These are phyloP conservation scores for Fraxinus ornus DNA, from an alignment of 305 asterid species.

Conservation along the genomic window DNA sequence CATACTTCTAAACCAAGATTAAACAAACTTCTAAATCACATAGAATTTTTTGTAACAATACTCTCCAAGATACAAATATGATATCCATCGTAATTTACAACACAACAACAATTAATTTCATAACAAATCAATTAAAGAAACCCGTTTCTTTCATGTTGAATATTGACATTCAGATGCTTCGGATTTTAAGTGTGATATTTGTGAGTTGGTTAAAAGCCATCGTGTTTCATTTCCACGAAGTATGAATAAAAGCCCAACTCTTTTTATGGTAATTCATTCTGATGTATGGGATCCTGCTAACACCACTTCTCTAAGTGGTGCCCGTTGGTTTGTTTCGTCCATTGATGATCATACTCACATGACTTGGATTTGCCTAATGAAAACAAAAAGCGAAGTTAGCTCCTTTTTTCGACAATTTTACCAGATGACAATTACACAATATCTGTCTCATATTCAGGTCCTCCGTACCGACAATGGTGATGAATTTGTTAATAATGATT, in stretches of 20 bases:
- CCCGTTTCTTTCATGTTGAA: too few relatives aligned
- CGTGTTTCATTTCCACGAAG: neutral
- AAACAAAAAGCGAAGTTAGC: neutral
- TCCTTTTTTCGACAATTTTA: neutral
- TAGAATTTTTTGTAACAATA: too few relatives aligned
- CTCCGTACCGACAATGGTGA: constrained; percentile 1
- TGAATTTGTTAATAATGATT: neutral
- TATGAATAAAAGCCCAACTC: neutral
- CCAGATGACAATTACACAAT: neutral
- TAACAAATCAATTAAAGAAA: too few relatives aligned
- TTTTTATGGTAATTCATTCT: neutral
- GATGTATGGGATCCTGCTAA: neutral
- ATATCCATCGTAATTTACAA: too few relatives aligned
- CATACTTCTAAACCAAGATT: too few relatives aligned
- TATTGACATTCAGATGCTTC: too few relatives aligned
- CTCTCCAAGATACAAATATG: too few relatives aligned
- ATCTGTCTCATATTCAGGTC: neutral
- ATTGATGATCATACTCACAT: neutral
- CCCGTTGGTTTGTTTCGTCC: neutral
- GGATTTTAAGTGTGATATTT: neutral
- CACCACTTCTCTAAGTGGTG: neutral
- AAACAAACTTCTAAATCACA: too few relatives aligned
- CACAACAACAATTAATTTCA: too few relatives aligned
- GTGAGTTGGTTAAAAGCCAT: neutral
- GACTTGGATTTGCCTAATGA: neutral